These are phyloP conservation scores for Endogone sp. DNA, from an alignment of 192 early-diverging fungal species.

Conservation along the genomic window DNA sequence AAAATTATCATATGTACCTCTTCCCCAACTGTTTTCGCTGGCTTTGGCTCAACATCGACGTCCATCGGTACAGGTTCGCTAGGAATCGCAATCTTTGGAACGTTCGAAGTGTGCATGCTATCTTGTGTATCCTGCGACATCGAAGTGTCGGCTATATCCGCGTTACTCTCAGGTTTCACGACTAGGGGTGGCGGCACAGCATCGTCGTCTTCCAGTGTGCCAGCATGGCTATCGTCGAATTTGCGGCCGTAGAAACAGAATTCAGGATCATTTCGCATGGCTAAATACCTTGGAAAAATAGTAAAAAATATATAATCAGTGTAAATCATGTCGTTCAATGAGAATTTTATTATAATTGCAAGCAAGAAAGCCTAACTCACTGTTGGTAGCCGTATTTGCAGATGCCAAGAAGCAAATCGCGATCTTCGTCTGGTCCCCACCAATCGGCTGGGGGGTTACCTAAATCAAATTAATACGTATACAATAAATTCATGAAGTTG, in stretches of 20 bases:
- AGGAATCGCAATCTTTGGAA: too few species aligned
- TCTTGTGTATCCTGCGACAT: too few species aligned
- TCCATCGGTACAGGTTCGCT: too few species aligned
- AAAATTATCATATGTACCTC: too few species aligned
- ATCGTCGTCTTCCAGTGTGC: slow-evolving; percentile 31
- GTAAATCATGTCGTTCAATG: background rate
- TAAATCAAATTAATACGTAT: background rate
- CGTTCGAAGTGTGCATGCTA: too few species aligned
- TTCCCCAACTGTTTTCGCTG: too few species aligned
- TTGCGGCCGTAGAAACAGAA: slow-evolving; percentile 52
- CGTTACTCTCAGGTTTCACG: slow-evolving; percentile 19
- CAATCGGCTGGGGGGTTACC: slow-evolving; percentile 49
- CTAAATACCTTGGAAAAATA: slow-evolving; percentile 17
- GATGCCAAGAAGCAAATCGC: slow-evolving; percentile 74
- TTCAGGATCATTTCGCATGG: slow-evolving; percentile 49
- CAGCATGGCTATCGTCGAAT: slow-evolving; percentile 38
- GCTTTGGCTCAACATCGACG: too few species aligned
- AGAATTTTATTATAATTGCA: background rate
- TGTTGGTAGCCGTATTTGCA: slow-evolving; percentile 75
- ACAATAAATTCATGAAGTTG: too few species aligned
- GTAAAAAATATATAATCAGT: background rate
- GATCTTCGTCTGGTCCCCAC: slow-evolving; percentile 80
- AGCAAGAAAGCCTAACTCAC: slow-evolving; percentile 6
- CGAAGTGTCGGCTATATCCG: too few species aligned
- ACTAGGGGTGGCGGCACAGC: slow-evolving; percentile 13